Evolutionary conservation across 192 early-diverging fungal genomes (phyloP).

Genomic region (Glomus cerebriforme): DNA sequence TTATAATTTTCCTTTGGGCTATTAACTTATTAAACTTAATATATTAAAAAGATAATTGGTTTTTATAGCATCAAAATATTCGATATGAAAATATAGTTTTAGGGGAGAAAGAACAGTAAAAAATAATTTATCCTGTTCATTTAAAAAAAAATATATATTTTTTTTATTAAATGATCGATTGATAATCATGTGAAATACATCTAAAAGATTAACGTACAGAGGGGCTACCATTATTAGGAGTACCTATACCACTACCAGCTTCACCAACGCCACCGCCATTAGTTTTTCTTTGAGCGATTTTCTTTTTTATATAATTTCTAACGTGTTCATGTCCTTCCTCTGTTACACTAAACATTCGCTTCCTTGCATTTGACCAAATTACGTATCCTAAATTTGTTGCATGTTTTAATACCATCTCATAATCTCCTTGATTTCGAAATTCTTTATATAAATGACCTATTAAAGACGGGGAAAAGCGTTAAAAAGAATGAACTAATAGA

Average conservation of each 20-base stretch:
- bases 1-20: too few species aligned
- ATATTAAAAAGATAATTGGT: too few species aligned
- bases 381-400: constrained; percentile 75
- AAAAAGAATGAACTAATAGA: background rate
- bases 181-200: too few species aligned
- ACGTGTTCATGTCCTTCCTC: constrained; percentile 73
- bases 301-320: constrained; percentile 51
- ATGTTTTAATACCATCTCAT: constrained; percentile 72
- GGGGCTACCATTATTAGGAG: background rate
- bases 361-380: constrained; percentile 74
- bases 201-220: background rate
- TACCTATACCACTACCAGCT: background rate
- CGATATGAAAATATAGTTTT: too few species aligned
- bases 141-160: too few species aligned
- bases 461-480: background rate
- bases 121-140: too few species aligned
- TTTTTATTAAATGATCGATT: too few species aligned
- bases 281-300: constrained; percentile 8
- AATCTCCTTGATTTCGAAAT: constrained; percentile 72
- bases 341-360: constrained; percentile 72
- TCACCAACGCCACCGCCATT: background rate
- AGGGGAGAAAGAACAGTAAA: too few species aligned
- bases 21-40: too few species aligned
- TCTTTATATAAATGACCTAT: constrained; percentile 73
- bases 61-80: too few species aligned